Evolutionary conservation across 805 yeast species (phyloP), one percentile per base, ranked within the genome.

Genomic region (Hanseniaspora occidentalis): DNA sequence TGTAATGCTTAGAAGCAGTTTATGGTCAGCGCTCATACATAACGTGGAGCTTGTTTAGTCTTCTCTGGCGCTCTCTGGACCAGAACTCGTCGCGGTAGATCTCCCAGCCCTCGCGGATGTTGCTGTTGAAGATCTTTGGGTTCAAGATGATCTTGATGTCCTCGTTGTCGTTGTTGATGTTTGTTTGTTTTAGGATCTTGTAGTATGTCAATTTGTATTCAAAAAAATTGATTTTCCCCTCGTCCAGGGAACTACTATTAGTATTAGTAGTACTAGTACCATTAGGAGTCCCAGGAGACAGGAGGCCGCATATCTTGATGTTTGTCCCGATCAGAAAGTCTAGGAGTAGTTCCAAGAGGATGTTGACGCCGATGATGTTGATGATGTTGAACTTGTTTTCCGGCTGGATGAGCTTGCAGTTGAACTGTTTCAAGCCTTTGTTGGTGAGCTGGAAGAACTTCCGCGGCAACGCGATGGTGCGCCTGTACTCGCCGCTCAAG

Each of bases 71-170:
- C 56, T 86, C 95, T 49, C 80, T 70, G 18, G 77, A 75, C 96
- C 97, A 92, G 55, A 86, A 92, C 56, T 88, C 96, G 49, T 83
- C 84, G 44, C 98, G 63, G 52, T 88, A 89, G 31, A 85, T 59
- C 53, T 89, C 98, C 97, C 98, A 89, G 8, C 85, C 88, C 57
- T 88, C 96, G 46, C 96, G 70, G 6, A 82, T 74, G 37, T 82
- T 88, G 0, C 92, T 77, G 44, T 75, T 75, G 60, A 89, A 92
- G 1, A 79, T 78, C 38, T 95, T 66, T 3, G 96, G 82, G 43
- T 80, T 79, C 41, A 92, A 65, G 8, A 84, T 81, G 7, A 92
- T 57, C 56, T 86, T 88, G 10, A 88, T 85, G 48, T 83, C 85
- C 20, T 42, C 38, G n/a, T 35, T 41, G 11, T 41, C 43, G 23